phyloP scores from a whole-genome alignment of 78 protist genomes.

The Tieghemostelium lacteum region DNA sequence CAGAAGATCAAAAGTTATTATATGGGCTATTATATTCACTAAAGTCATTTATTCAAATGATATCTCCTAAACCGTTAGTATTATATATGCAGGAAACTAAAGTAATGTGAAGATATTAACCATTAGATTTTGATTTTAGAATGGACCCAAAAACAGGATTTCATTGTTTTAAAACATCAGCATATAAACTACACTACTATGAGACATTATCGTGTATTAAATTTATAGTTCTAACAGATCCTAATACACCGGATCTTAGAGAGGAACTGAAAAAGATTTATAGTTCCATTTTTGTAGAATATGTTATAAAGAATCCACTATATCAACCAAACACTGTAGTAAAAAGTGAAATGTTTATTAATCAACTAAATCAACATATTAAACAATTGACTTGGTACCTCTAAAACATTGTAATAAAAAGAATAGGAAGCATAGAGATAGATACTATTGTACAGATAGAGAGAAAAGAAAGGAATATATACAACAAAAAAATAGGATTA shows the following conservation, averaged over 20 bases:
- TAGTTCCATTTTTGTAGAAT: conserved; percentile 72
- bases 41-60: conserved; percentile 38
- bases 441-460: background rate
- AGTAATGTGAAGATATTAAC: background rate
- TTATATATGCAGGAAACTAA: background rate
- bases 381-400: conserved; percentile 21
- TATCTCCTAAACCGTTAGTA: conserved; percentile 76
- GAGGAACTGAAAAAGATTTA: conserved; percentile 75
- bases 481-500: conserved; percentile 7
- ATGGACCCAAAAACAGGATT: conserved; percentile 55
- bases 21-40: conserved; percentile 80
- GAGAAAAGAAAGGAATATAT: conserved; percentile 8
- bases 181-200: conserved; percentile 80
- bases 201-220: conserved; percentile 80
- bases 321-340: conserved; percentile 40
- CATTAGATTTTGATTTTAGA: background rate
- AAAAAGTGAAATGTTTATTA: conserved; percentile 51
- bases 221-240: conserved; percentile 79
- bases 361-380: conserved; percentile 38
- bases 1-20: conserved; percentile 82
- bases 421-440: conserved; percentile 6
- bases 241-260: conserved; percentile 63
- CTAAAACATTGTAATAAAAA: conserved; percentile 13
- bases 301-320: conserved; percentile 80
- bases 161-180: conserved; percentile 70